Evolutionary conservation across 257 asterid genomes (phyloP).

Genomic region (Ilex asprella): DNA sequence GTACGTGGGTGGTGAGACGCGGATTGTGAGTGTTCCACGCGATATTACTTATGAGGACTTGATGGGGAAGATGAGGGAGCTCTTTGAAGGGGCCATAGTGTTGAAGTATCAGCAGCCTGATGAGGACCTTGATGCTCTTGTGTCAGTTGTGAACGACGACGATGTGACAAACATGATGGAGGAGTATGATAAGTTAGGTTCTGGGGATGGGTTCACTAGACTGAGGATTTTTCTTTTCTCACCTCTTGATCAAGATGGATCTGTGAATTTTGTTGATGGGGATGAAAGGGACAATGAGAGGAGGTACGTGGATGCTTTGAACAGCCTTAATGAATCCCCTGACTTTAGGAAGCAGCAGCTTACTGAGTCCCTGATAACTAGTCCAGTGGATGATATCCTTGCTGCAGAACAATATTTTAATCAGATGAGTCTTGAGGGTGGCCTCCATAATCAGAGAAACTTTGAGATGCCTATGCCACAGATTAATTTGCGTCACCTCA

Average conservation of each 20-base stretch:
- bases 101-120: slow-evolving; percentile 95
- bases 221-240: slow-evolving; percentile 75
- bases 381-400: slow-evolving; percentile 53
- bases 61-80: slow-evolving; percentile 89
- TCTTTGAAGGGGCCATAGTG: slow-evolving; percentile 62
- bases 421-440: slow-evolving; percentile 69
- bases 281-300: slow-evolving; percentile 93
- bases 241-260: slow-evolving; percentile 60
- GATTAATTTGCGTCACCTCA: slow-evolving; percentile 55
- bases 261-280: slow-evolving; percentile 69
- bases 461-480: slow-evolving; percentile 75
- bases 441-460: slow-evolving; percentile 64
- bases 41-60: slow-evolving; percentile 76
- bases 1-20: slow-evolving; percentile 94
- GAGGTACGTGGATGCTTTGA: slow-evolving; percentile 92
- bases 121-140: slow-evolving; percentile 98
- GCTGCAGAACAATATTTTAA: slow-evolving; percentile 62
- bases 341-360: slow-evolving; percentile 55
- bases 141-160: slow-evolving; percentile 91
- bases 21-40: slow-evolving; percentile 73
- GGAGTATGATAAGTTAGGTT: slow-evolving; percentile 89
- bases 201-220: slow-evolving; percentile 78
- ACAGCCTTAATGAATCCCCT: slow-evolving; percentile 84
- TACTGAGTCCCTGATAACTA: slow-evolving; percentile 38
- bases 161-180: slow-evolving; percentile 98